These are phyloP conservation scores for Penicillium sumatraense DNA, from an alignment of 2,329 filamentous ascomycete species.

Conservation along the genomic window DNA sequence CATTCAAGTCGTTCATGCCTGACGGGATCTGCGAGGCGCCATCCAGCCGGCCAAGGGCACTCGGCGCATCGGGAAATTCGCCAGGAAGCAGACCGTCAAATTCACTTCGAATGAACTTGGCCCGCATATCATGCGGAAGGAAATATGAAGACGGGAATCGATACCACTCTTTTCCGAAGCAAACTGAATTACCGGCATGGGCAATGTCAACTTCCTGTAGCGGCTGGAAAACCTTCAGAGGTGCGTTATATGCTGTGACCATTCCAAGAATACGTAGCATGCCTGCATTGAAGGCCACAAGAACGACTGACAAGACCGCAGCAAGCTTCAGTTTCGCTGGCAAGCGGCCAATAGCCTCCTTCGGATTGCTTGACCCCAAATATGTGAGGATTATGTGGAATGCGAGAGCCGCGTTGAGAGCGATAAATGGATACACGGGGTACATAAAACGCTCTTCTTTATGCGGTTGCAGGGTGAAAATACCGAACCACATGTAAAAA, in stretches of 20 bases:
- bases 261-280: constrained; percentile 75
- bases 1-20: constrained; percentile 91
- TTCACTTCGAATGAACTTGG: constrained; percentile 89
- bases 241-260: constrained; percentile 81
- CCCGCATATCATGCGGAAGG: constrained; percentile 78
- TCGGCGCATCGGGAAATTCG: constrained; percentile 77
- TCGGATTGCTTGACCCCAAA: constrained; percentile 72
- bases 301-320: constrained; percentile 62
- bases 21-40: constrained; percentile 82
- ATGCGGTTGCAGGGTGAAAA: constrained; percentile 91
- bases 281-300: constrained; percentile 69
- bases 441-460: constrained; percentile 99
- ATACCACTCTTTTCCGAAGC: constrained; percentile 97
- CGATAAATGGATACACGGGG: constrained; percentile 87
- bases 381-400: constrained; percentile 79
- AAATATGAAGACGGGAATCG: constrained; percentile 94
- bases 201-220: constrained; percentile 57
- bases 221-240: constrained; percentile 65
- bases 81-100: constrained; percentile 89
- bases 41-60: constrained; percentile 72
- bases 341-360: constrained; percentile 70
- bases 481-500: constrained; percentile 91
- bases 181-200: constrained; percentile 71
- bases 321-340: constrained; percentile 75
- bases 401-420: constrained; percentile 83